These are phyloP conservation scores for Clohesyomyces aquaticus DNA, from an alignment of 495 filamentous ascomycete species.

Conservation along the genomic window DNA sequence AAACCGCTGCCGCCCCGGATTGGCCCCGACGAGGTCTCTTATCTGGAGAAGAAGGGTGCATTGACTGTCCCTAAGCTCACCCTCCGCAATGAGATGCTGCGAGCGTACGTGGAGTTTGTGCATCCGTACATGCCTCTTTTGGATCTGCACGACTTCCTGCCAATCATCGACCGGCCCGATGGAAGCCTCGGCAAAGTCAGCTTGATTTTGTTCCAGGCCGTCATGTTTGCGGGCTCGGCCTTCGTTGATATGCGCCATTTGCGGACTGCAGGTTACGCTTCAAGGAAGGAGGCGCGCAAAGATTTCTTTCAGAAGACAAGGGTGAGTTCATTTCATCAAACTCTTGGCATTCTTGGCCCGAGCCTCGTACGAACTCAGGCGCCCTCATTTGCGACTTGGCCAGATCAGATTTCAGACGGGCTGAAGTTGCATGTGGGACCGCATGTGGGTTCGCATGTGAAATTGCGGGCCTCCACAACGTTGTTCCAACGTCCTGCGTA, in stretches of 20 bases:
- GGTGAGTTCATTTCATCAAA: slow-evolving; percentile 52
- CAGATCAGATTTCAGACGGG: background rate
- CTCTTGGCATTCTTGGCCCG: background rate
- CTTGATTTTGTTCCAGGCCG: slow-evolving; percentile 76
- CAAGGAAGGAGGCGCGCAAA: slow-evolving; percentile 73
- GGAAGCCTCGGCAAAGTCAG: slow-evolving; percentile 70
- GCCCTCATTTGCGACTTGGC: background rate
- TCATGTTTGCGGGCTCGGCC: slow-evolving; percentile 79
- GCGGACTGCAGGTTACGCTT: slow-evolving; percentile 68
- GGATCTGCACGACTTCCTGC: slow-evolving; percentile 73
- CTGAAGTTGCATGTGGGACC: background rate
- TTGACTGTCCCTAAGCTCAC: slow-evolving; percentile 67
- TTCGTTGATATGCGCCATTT: slow-evolving; percentile 75
- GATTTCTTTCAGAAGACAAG: slow-evolving; percentile 78
- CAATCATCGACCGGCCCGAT: slow-evolving; percentile 65
- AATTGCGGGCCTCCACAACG: background rate
- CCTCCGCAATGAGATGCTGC: slow-evolving; percentile 73
- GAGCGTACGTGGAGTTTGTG: slow-evolving; percentile 78
- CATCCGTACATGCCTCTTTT: slow-evolving; percentile 89
- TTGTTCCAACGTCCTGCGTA: background rate
- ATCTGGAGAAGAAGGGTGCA: slow-evolving; percentile 74
- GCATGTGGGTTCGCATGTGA: slow-evolving; percentile 13
- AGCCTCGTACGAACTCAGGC: slow-evolving; percentile 18
- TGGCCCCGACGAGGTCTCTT: slow-evolving; percentile 72
- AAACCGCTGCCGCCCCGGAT: slow-evolving; percentile 71